A percentile compares a stretch with the other conserved stretches of the same genome.
phyloP scores from a whole-genome alignment of 805 yeast species.

The Maudiozyma bulderi region DNA sequence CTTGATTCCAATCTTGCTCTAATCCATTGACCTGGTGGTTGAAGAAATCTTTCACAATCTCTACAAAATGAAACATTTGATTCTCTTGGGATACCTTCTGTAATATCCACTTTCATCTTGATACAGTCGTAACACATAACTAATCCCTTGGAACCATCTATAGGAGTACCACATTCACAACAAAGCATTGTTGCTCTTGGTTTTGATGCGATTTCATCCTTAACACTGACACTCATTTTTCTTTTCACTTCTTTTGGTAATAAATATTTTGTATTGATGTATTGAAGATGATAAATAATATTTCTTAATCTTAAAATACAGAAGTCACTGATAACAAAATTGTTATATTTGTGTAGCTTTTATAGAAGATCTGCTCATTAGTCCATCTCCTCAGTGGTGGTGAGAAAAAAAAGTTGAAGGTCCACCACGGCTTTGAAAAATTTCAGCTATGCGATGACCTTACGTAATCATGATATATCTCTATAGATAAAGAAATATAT shows the following conservation, averaged over 20 bases:
- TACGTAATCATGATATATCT: background rate
- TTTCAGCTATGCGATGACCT: slow-evolving; percentile 1
- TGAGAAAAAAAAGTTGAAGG: too few relatives aligned
- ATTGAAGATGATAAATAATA: background rate
- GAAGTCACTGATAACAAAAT: too few relatives aligned
- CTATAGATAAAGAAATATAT: background rate
- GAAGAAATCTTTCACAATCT: slow-evolving; percentile 91
- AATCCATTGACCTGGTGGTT: slow-evolving; percentile 93
- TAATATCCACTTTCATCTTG: slow-evolving; percentile 82
- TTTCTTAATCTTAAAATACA: background rate
- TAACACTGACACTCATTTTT: background rate
- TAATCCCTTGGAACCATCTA: slow-evolving; percentile 88
- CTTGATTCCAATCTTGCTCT: slow-evolving; percentile 83
- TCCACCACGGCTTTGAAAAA: background rate
- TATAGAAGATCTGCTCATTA: too few relatives aligned
- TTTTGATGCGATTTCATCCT: background rate
- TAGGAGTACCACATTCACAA: slow-evolving; percentile 97
- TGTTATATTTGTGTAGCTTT: too few relatives aligned
- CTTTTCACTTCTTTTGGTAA: background rate
- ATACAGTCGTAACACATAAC: slow-evolving; percentile 98
- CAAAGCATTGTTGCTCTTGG: slow-evolving; percentile 78
- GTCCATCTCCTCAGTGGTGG: too few relatives aligned
- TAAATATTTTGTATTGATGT: background rate
- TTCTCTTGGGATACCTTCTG: slow-evolving; percentile 90
- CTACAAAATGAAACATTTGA: slow-evolving; percentile 88